Evolutionary conservation across 257 asterid species (phyloP), one percentile per base, ranked within the genome.

Genomic region (Solanum chilense): DNA sequence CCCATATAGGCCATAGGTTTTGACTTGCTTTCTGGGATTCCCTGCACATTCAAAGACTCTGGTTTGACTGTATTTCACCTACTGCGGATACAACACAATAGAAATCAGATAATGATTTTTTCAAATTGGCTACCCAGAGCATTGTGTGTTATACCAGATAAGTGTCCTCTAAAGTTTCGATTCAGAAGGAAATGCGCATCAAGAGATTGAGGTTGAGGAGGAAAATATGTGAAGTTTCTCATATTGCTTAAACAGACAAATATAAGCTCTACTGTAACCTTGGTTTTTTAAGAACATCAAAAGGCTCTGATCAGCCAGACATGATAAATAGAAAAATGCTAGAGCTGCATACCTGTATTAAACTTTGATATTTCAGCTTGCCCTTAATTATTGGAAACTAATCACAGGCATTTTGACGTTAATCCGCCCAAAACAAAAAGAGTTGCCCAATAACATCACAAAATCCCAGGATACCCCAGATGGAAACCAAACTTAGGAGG

Each of bases 341-440:
- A 87, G 37, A 87, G 89, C 89, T 89, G 90, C 87, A 86, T 86
- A 89, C 92, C 92, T 88, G 92, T 93, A 89, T 84, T 87, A 83
- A 87, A 83, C 89, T 88, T 64, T 83, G 47, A 88, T 88, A 88
- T 88, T 88, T 88, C 88, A 85, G 90, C 87, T 90, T 71, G 89
- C 88, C 91, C 91, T 86, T 86, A 88, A 47, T 90, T 94, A 94
- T 94, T 94, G 90, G 88, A 88, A 75, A 86, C 86, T 86, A 68
- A 86, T 84, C 89, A 86, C 91, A 31, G 88, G 88, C 86, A 74
- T 74, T 80, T 74, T 68, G 90, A 88, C 31, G 68, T 89, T 21
- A 84, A 89, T 88, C 88, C 83, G 37, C 77, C 10, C 33, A 77
- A 89, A 86, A 73, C 86, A 35, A 86, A 86, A 90, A 84, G 83